Percentiles rank a stretch among this genome's conserved stretches.
Evolutionary conservation across 2,329 filamentous ascomycete genomes (phyloP).

Genomic region (Orbilia javanica): DNA sequence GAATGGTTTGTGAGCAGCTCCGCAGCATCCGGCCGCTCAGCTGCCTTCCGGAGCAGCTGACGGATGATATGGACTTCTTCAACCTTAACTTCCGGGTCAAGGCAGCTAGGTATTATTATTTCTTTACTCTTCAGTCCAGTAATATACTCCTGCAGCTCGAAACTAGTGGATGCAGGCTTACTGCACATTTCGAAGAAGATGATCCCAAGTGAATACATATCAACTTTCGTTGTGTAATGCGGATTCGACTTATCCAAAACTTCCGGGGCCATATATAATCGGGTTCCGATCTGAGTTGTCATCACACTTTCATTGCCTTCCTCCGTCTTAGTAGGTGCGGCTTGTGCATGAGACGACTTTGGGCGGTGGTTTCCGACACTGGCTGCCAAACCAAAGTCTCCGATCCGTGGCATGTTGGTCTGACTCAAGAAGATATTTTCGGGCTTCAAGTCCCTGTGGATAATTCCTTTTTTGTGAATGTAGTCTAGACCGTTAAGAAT

Average conservation of each 20-base stretch:
- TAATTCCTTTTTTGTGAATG: constrained; percentile 90
- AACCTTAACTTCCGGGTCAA: constrained; percentile 44
- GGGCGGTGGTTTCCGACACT: constrained; percentile 80
- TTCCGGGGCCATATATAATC: constrained; percentile 93
- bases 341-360: constrained; percentile 66
- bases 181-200: constrained; percentile 98
- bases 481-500: constrained; percentile 89
- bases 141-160: constrained; percentile 69
- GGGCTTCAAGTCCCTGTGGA: constrained; percentile 95
- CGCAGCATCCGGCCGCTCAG: constrained; percentile 48
- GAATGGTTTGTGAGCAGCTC: constrained; percentile 48
- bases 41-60: constrained; percentile 43
- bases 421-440: constrained; percentile 98
- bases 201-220: constrained; percentile 97
- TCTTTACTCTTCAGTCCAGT: constrained; percentile 44
- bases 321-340: constrained; percentile 17
- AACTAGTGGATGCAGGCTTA: constrained; percentile 66
- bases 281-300: constrained; percentile 76
- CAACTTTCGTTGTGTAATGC: constrained; percentile 91
- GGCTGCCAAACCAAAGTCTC: constrained; percentile 94
- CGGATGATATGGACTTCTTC: constrained; percentile 51
- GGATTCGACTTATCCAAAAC: constrained; percentile 77
- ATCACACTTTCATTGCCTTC: constrained; percentile 59
- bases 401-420: constrained; percentile 90
- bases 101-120: constrained; percentile 48